These are phyloP conservation scores for Hypericum androsaemum DNA, from an alignment of 345 rosid genomes.

Conservation along the genomic window DNA sequence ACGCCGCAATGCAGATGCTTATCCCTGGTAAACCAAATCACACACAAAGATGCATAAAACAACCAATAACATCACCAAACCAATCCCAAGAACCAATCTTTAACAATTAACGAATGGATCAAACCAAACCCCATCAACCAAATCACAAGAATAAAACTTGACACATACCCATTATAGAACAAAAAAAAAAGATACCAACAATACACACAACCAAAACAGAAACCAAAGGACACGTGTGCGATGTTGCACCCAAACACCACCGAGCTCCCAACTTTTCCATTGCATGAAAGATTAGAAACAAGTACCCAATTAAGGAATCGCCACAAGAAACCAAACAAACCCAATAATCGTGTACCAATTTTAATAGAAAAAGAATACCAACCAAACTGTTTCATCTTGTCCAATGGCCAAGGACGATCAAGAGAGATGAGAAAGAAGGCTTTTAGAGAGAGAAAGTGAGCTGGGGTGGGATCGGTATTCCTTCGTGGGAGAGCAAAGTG, in stretches of 20 bases:
- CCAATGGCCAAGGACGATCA: slow-evolving; percentile 1
- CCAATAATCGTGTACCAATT: no score
- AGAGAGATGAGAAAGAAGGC: slow-evolving; percentile 3
- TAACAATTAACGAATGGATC: neutral
- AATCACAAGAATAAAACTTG: neutral
- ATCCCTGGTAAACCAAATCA: no score
- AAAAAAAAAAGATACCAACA: neutral
- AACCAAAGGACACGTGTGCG: neutral
- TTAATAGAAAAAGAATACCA: slow-evolving; percentile 16
- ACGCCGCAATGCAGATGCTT: no score
- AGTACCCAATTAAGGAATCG: slow-evolving; percentile 11
- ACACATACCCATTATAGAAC: neutral
- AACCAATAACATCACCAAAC: slow-evolving; percentile 6
- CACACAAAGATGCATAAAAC: neutral
- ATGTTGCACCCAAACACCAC: neutral
- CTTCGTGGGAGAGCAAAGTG: slow-evolving; percentile 54
- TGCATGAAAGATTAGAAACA: neutral
- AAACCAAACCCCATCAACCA: neutral
- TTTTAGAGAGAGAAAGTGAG: slow-evolving; percentile 8
- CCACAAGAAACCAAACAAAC: slow-evolving; percentile 12
- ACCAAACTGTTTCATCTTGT: slow-evolving; percentile 1
- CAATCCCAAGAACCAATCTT: neutral
- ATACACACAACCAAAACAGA: neutral
- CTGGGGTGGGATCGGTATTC: slow-evolving; percentile 24
- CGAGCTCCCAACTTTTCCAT: neutral